Evolutionary conservation across 2,329 filamentous ascomycete species (phyloP).

Genomic region (Aspergillus caelatus): DNA sequence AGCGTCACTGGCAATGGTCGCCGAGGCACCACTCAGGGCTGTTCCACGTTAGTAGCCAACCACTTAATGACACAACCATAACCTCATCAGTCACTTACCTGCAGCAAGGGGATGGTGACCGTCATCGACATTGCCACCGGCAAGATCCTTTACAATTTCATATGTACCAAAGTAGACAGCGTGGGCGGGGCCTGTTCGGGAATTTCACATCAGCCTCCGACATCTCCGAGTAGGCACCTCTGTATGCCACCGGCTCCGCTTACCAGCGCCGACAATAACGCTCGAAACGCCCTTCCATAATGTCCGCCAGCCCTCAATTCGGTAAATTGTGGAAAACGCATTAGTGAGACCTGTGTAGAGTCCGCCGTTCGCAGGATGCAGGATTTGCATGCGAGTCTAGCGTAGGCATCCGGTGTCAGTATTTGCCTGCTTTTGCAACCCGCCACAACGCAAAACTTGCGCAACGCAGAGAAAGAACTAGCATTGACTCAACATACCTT

Average conservation of each 20-base stretch:
- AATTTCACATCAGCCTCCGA: slow-evolving; percentile 26
- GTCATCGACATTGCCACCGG: slow-evolving; percentile 82
- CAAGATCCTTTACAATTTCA: slow-evolving; percentile 92
- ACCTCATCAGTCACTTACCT: slow-evolving; percentile 57
- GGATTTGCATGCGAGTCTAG: slow-evolving; percentile 96
- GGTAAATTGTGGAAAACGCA: slow-evolving; percentile 88
- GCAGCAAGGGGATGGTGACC: slow-evolving; percentile 93
- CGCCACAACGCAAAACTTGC: neutral
- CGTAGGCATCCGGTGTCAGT: slow-evolving; percentile 10
- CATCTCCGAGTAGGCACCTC: neutral
- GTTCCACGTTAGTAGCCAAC: slow-evolving; percentile 39
- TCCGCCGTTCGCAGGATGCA: slow-evolving; percentile 78
- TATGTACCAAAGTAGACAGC: slow-evolving; percentile 99
- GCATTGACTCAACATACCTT: slow-evolving; percentile 67
- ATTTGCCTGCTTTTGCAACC: neutral
- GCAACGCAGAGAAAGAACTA: neutral
- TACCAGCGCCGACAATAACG: slow-evolving; percentile 92
- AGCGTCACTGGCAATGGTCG: slow-evolving; percentile 95
- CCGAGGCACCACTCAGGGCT: slow-evolving; percentile 92
- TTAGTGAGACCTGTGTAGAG: slow-evolving; percentile 90
- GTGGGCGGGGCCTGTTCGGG: slow-evolving; percentile 78
- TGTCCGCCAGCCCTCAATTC: slow-evolving; percentile 84
- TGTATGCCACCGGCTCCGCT: slow-evolving; percentile 29
- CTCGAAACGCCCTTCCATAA: slow-evolving; percentile 97
- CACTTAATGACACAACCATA: neutral